Base-by-base conservation (phyloP, 2,329 filamentous ascomycete genomes). In the Aulographum hederae region DNA sequence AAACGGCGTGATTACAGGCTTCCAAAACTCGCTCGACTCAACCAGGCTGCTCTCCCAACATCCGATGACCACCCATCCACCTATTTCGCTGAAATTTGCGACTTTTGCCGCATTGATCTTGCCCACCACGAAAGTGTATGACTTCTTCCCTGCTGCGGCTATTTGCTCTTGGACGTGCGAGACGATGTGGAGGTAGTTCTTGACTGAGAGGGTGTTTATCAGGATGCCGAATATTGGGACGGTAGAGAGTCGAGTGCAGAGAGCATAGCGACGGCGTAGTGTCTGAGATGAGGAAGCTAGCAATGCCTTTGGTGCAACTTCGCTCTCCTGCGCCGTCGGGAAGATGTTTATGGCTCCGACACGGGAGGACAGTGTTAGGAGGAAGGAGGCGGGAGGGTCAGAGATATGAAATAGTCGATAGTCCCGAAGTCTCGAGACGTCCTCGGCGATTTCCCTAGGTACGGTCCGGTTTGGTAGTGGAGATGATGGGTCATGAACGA, bases 21-120 rank as follows among this genome's bases (percentile, higher is more conserved):
- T 70, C 66, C 76, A 95, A 47, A 93, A 92, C 5, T 78, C 79
- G 35, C 79, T 78, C 39, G 84, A 82, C 43, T 94, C 86, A 4
- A 98, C 70, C 31, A 95, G 58, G 37, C 79, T 82, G 51, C 85
- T 93, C 57, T 98, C 89, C 89, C 89, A 98, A 54, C 89, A 98
- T 2, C 89, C 86, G 6, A 98, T 80, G 0, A 95, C 84, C 0
- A 95, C 84, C 89, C 89, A 98, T 12, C 84, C 86, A 27, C 84
- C 86, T 4, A 98, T 71, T 52, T 98, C 89, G 35, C 78, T 72
- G 56, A 98, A 98, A 53, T 98, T 98, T 30, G 89, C 89, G 15
- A 98, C 65, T 52, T 98, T 98, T 23, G 85, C 86, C 0, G 85
- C 76, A 47, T 95, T 98, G 17, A 98, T 64, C 52, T 95, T 95